Evolutionary conservation across 2,329 filamentous ascomycete species (phyloP), one percentile per base, ranked within the genome.

Genomic region (Epichloe uncinata): DNA sequence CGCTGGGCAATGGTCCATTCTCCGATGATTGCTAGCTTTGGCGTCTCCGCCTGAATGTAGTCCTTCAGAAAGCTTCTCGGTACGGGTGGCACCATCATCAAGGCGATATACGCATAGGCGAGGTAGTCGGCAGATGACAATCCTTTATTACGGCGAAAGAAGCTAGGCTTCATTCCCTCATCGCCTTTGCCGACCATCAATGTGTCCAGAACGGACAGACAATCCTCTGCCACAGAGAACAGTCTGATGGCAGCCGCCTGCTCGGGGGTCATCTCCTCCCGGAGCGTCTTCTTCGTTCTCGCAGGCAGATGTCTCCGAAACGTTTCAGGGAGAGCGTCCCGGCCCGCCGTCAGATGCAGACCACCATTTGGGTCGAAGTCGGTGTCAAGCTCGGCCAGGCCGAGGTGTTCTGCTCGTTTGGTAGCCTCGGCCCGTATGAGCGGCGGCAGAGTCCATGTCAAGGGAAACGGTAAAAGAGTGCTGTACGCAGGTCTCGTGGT

Each of bases 391-490:
- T 79, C 76, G 9, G 80, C 81, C 49, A 91, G 72, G 13, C 82
- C 82, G 3, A 88, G 72, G 57, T 85, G 78, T 50, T 79, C 78
- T 9, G 87, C 90, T 55, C 84, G 77, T 54, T 73, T 67, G 60
- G 85, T 78, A 33, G 90, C 89, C 37, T 79, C 74, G 11, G 81
- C 73, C 46, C 89, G 85, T 49, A 88, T 73, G 50, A 79, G 73
- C 0, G 85, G 82, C 2, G 90, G 90, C 5, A 94, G 73, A 41
- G 85, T 85, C 79, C 93, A 98, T 58, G 90, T 90, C 54, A 89
- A 75, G 16, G 93, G 89, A 73, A 93, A 95, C 40, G 85, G 79
- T 38, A 97, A 78, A 50, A 96, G 77, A 5, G 73, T 70, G 56
- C 83, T 87, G 69, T 89, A 95, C 37, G 87, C 84, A 2, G 88